Evolutionary conservation across 345 rosid genomes (phyloP).

Genomic region (Moricandia moricandioides): DNA sequence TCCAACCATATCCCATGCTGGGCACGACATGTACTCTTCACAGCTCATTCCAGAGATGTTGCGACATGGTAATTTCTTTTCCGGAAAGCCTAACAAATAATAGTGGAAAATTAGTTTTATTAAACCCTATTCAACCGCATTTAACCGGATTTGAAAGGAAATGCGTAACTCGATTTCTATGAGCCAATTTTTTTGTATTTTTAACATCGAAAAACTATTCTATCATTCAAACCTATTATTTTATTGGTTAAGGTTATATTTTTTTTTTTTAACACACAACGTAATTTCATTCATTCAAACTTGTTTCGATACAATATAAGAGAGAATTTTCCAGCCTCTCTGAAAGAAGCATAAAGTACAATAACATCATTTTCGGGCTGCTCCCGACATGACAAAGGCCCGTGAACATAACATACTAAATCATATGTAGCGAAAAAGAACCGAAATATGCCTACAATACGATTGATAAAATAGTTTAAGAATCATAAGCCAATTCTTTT

Average conservation of each 20-base stretch:
- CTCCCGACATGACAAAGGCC: too few relatives aligned
- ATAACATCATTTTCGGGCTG: too few relatives aligned
- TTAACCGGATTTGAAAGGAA: neutral
- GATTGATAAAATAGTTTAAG: too few relatives aligned
- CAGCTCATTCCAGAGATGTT: constrained; percentile 95
- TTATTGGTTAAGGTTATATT: neutral
- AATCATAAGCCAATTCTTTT: neutral
- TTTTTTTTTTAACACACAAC: too few relatives aligned
- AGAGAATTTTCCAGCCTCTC: too few relatives aligned
- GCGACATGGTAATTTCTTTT: constrained; percentile 71
- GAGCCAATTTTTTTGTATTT: neutral
- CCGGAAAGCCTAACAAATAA: constrained; percentile 65
- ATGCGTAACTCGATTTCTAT: neutral
- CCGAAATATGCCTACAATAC: too few relatives aligned
- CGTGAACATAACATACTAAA: neutral
- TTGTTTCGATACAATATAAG: too few relatives aligned
- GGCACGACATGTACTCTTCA: constrained; percentile 74
- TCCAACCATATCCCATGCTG: constrained; percentile 64
- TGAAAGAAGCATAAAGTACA: too few relatives aligned
- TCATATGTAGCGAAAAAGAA: neutral
- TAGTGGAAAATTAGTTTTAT: neutral
- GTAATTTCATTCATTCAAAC: too few relatives aligned
- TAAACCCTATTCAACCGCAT: neutral
- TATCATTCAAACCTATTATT: neutral
- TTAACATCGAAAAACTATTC: too few relatives aligned